Evolutionary conservation across 148 eudicot species (phyloP), one percentile per base, ranked within the genome.

Genomic region (Vaccinium corymbosum): DNA sequence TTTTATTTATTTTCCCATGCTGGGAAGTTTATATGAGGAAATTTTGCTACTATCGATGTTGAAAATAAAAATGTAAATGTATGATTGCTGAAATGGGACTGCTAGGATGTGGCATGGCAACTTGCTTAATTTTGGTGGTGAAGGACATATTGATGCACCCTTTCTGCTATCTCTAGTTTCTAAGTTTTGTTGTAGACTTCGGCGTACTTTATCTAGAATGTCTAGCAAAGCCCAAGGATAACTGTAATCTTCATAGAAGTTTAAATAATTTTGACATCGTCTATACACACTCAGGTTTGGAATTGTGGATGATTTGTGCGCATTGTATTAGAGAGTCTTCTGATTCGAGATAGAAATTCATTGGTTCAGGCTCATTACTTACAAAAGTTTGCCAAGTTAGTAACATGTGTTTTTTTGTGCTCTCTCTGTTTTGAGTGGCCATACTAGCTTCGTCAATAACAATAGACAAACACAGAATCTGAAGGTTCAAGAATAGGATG

Each of bases 111-210:
- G 79, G 79, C 53, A 76, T 50, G 32, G 17, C 3, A 76, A 76
- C 51, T 38, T 9, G 4, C 25, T 3, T 12, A 75, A 17, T 35
- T 74, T 75, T 48, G 17, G 29, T 76, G 32, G 79, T 32, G 22
- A 42, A 49, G 35, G 79, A 42, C 19, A 20, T 19, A 32, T 76
- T n/a, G 17, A 76, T 12, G 6, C 9, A 48, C 79, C 35, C 79
- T 76, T 48, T 75, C 55, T 46, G 46, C 11, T 48, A 48, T 20
- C 25, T 73, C 51, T 16, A 73, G 5, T 74, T 20, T 74, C 52
- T 46, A 42, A 49, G 79, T 38, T 76, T 10, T 76, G 56, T 76
- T 76, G 16, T 76, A 48, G 79, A 49, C 79, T 72, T 71, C 4
- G 55, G 56, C 56, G 3, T 76, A 22, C 78, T 76, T 48, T 76